Conservation (phyloP, 176 grass and related monocot genomes). For the Otatea glauca region DNA sequence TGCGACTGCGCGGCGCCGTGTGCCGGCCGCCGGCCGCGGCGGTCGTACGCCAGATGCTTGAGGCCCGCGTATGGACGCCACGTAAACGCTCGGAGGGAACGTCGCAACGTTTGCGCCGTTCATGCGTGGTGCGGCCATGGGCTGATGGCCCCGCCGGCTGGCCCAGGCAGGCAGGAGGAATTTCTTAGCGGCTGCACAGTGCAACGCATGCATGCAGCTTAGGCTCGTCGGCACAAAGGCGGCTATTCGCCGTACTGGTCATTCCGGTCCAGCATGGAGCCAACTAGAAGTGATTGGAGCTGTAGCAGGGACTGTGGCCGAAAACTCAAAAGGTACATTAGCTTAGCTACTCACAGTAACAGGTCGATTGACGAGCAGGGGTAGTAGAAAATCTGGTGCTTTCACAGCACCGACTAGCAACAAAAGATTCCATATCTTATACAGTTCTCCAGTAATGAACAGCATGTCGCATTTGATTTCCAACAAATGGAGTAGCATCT, state of each 20-base stretch:
- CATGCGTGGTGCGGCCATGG: neutral
- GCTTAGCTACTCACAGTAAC: neutral
- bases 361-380: neutral
- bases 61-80: neutral
- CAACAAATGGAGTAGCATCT: slow-evolving; percentile 22
- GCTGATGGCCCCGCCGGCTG: neutral
- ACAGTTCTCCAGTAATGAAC: neutral
- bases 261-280: neutral
- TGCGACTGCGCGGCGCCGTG: neutral
- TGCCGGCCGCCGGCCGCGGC: neutral
- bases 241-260: neutral
- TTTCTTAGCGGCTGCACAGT: neutral
- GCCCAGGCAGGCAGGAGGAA: neutral
- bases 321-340: neutral
- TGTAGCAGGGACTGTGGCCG: no score
- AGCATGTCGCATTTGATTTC: neutral
- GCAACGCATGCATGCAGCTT: neutral
- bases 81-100: neutral
- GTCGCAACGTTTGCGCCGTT: no score
- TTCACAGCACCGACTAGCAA: neutral
- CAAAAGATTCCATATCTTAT: slow-evolving; percentile 18
- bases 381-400: neutral
- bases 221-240: neutral
- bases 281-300: no score
- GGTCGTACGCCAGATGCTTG: neutral